Evolutionary conservation across 768 basidiomycete genomes (phyloP).

Genomic region (Phaeolepiota aurea): DNA sequence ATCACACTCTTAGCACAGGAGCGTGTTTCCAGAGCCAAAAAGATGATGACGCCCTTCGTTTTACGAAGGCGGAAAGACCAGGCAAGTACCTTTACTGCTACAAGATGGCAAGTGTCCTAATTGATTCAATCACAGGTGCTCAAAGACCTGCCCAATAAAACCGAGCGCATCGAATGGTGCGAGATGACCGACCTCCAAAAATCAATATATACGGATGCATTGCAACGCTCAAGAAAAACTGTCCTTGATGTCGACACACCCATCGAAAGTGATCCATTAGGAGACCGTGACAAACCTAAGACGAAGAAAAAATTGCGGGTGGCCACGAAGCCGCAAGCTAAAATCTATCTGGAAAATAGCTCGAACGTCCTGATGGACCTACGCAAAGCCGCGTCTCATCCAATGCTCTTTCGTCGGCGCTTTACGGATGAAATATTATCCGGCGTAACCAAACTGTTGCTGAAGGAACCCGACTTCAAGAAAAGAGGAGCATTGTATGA

Average conservation of each 20-base stretch:
- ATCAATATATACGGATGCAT: constrained; percentile 77
- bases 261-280: constrained; percentile 15
- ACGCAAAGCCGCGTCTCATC: constrained; percentile 92
- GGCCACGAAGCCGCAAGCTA: constrained; percentile 45
- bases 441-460: constrained; percentile 68
- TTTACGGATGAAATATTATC: constrained; percentile 75
- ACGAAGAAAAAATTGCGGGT: constrained; percentile 36
- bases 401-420: constrained; percentile 85
- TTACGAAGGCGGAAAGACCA: constrained; percentile 95
- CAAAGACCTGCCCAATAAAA: constrained; percentile 87
- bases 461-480: constrained; percentile 91
- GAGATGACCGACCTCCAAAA: constrained; percentile 81
- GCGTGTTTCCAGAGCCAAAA: constrained; percentile 91
- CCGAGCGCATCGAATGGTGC: constrained; percentile 92
- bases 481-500: constrained; percentile 73
- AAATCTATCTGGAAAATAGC: constrained; percentile 70
- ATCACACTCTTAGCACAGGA: constrained; percentile 85
- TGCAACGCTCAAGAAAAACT: constrained; percentile 79
- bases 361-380: constrained; percentile 96
- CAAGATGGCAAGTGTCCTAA: too few relatives aligned
- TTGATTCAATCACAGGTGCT: constrained; percentile 50
- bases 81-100: constrained; percentile 24
- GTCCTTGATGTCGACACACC: constrained; percentile 40
- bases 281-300: constrained; percentile 17
- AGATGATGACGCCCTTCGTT: constrained; percentile 99